Percentiles rank a stretch among this genome's conserved stretches.
These are phyloP conservation scores for Suhomyces bribrorum DNA, from an alignment of 1,139 yeast species.

Conservation along the genomic window DNA sequence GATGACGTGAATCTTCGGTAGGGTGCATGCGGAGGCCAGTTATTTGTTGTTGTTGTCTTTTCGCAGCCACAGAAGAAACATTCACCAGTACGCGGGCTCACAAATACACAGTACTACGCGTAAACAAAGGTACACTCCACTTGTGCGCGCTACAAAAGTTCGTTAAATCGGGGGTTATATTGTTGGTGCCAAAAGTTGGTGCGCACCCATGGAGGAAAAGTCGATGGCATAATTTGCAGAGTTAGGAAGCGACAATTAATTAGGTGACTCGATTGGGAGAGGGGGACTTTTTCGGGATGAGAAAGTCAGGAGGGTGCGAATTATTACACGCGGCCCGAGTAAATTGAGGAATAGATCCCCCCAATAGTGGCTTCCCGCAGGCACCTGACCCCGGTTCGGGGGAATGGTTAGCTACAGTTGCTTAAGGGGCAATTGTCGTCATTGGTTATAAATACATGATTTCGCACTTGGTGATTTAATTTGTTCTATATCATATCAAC, in stretches of 20 bases:
- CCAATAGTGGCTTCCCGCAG: constrained; percentile 3
- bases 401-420: background rate
- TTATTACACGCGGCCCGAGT: constrained; percentile 4
- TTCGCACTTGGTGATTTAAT: constrained; percentile 6
- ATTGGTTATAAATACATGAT: constrained; percentile 9
- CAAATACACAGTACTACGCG: constrained; percentile 3
- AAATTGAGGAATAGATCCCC: constrained; percentile 2
- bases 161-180: background rate
- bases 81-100: background rate
- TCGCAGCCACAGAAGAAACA: constrained; percentile 9
- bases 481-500: constrained; percentile 15
- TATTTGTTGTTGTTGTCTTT: constrained; percentile 3
- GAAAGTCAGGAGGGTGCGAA: constrained; percentile 2
- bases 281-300: background rate
- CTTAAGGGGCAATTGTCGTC: constrained; percentile 3
- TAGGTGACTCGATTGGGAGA: background rate
- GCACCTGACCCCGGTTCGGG: constrained; percentile 3
- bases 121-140: constrained; percentile 1
- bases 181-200: background rate
- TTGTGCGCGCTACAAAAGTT: constrained; percentile 2
- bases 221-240: background rate
- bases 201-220: background rate
- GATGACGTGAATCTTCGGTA: too few species aligned
- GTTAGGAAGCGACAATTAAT: background rate
- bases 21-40: too few species aligned